phyloP scores from a whole-genome alignment of 306 rosid genomes.

The Vigna radiata region DNA sequence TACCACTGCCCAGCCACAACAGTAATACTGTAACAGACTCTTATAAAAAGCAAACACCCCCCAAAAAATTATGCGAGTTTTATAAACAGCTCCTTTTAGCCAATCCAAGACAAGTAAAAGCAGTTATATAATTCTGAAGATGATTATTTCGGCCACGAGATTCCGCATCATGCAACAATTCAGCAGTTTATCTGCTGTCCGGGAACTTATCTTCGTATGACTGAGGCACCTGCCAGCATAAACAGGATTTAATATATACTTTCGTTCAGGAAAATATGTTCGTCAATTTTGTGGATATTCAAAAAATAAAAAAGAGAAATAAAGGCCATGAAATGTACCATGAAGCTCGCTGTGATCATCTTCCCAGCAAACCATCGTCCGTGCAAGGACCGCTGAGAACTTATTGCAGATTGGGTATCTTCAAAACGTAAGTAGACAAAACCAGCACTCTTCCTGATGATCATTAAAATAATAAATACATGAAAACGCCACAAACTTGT shows the following conservation, averaged over 20 bases:
- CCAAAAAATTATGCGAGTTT: neutral
- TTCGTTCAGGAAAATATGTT: constrained; percentile 17
- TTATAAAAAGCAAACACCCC: constrained; percentile 16
- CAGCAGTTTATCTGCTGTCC: constrained; percentile 54
- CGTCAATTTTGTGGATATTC: constrained; percentile 14
- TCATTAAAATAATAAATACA: constrained; percentile 13
- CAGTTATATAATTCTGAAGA: neutral
- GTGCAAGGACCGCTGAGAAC: constrained; percentile 84
- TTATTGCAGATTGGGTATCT: constrained; percentile 65
- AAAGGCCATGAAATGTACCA: constrained; percentile 59
- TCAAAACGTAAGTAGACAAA: constrained; percentile 77
- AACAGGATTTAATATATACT: constrained; percentile 28
- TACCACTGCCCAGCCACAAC: constrained; percentile 17
- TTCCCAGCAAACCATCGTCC: constrained; percentile 99
- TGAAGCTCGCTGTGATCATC: constrained; percentile 86
- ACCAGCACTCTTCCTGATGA: constrained; percentile 81
- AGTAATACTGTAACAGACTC: constrained; percentile 11
- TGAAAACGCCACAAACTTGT: neutral
- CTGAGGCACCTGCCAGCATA: constrained; percentile 68
- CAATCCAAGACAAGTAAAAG: constrained; percentile 15
- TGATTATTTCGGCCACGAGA: constrained; percentile 18
- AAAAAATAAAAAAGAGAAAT: constrained; percentile 32
- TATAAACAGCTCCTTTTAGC: constrained; percentile 23
- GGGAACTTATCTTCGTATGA: constrained; percentile 70
- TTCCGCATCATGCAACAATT: constrained; percentile 20